Percentiles rank a stretch among this genome's conserved stretches.
These are phyloP conservation scores for Peltaster fructicola DNA, from an alignment of 2,329 filamentous ascomycete species.

Conservation along the genomic window DNA sequence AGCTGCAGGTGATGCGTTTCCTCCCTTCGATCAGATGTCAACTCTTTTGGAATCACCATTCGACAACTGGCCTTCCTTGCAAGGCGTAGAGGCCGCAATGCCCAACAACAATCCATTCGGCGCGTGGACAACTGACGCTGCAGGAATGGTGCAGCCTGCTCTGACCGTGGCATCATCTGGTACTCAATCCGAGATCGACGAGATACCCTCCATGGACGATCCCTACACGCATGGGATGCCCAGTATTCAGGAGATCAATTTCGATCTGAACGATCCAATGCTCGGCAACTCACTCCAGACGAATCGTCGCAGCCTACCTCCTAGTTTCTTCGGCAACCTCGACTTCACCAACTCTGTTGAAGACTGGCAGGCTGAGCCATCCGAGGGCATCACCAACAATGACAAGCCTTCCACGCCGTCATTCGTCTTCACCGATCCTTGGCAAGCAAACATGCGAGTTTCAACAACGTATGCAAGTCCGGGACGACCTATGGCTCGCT, in stretches of 20 bases:
- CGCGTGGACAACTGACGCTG: conserved; percentile 15
- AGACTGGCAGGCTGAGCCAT: conserved; percentile 3
- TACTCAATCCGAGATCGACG: conserved; percentile 22
- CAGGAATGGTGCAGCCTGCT: conserved; percentile 17
- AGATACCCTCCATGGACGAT: conserved; percentile 19
- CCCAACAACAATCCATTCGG: conserved; percentile 18
- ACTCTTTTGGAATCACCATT: conserved; percentile 11
- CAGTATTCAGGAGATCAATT: conserved; percentile 14
- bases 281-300: conserved; percentile 6
- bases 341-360: conserved; percentile 8
- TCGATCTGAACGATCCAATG: conserved; percentile 2
- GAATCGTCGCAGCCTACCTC: conserved; percentile 17
- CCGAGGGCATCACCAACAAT: conserved; percentile 1
- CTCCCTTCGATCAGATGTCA: conserved; percentile 12
- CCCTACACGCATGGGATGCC: conserved; percentile 15
- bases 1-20: no score
- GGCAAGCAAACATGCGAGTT: conserved; percentile 5
- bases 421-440: conserved; percentile 1
- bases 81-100: conserved; percentile 11
- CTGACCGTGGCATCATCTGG: conserved; percentile 21
- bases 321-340: conserved; percentile 15
- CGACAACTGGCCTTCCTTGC: conserved; percentile 16
- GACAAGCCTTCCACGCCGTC: no score
- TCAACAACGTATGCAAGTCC: conserved; percentile 2
- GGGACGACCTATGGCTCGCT: conserved; percentile 13